These are phyloP conservation scores for Trypanosomatidae sp. DNA, from an alignment of 208 protist genomes.

Conservation along the genomic window DNA sequence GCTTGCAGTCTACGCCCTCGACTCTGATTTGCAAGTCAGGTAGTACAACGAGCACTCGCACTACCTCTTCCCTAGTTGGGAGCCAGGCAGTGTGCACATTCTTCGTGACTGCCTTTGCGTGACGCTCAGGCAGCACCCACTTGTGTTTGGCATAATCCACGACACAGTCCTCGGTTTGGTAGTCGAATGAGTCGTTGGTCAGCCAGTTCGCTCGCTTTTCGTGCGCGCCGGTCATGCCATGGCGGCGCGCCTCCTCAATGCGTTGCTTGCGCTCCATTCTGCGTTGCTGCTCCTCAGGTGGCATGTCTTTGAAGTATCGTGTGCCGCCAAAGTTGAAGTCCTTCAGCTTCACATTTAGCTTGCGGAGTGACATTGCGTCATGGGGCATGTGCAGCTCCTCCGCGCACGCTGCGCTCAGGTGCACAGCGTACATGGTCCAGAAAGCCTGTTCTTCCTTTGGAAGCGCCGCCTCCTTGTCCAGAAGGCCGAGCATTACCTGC, in stretches of 20 bases:
- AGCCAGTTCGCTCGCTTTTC: constrained; percentile 50
- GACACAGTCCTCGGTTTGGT: constrained; percentile 73
- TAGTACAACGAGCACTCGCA: constrained; percentile 43
- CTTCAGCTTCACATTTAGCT: constrained; percentile 92
- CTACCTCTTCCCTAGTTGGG: neutral
- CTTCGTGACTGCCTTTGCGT: constrained; percentile 35
- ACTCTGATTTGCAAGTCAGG: constrained; percentile 3
- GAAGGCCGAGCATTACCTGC: constrained; percentile 66
- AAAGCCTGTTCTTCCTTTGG: constrained; percentile 63
- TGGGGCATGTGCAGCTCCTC: constrained; percentile 63
- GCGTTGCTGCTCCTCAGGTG: constrained; percentile 62
- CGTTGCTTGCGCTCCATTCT: constrained; percentile 45
- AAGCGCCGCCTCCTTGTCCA: constrained; percentile 52
- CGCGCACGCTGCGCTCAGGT: constrained; percentile 49
- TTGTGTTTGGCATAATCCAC: constrained; percentile 63
- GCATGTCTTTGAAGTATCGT: constrained; percentile 91
- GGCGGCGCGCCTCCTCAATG: constrained; percentile 74
- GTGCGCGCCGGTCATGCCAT: neutral
- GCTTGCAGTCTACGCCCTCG: neutral
- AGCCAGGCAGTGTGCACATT: constrained; percentile 5
- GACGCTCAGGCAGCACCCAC: constrained; percentile 42
- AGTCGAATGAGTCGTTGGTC: constrained; percentile 86
- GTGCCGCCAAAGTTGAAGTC: constrained; percentile 92
- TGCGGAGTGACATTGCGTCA: constrained; percentile 73
- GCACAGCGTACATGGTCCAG: constrained; percentile 70